These are phyloP conservation scores for Fusarium circinatum DNA, from an alignment of 2,329 filamentous ascomycete genomes.

Conservation along the genomic window DNA sequence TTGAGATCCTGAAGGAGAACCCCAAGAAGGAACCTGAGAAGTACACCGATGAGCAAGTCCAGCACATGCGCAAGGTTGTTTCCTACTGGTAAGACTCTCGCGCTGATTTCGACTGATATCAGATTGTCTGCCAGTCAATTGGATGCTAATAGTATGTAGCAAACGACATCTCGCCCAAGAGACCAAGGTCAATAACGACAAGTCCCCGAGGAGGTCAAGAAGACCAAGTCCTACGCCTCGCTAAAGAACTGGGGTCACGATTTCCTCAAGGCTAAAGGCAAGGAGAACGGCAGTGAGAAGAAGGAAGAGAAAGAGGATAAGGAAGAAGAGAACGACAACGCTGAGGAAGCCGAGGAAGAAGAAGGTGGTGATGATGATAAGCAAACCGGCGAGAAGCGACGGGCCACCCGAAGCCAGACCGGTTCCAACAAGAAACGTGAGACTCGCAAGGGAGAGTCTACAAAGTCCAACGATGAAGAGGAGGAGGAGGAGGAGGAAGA, in stretches of 20 bases:
- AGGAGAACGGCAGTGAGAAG: constrained; percentile 9
- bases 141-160: constrained; percentile 31
- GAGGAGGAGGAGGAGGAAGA: constrained; percentile 22
- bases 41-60: constrained; percentile 65
- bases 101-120: background rate
- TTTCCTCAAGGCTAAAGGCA: constrained; percentile 54
- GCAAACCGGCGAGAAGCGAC: constrained; percentile 42
- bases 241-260: constrained; percentile 73
- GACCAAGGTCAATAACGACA: constrained; percentile 65
- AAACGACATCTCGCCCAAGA: constrained; percentile 75
- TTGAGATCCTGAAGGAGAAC: constrained; percentile 71
- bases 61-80: constrained; percentile 72
- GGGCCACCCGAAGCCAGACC: constrained; percentile 32
- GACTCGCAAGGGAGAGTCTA: constrained; percentile 39
- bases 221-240: constrained; percentile 65
- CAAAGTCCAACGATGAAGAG: constrained; percentile 34
- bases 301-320: constrained; percentile 20
- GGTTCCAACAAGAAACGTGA: constrained; percentile 48
- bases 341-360: constrained; percentile 5
- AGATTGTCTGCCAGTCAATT: accelerated
- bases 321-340: constrained; percentile 15
- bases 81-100: constrained; percentile 61
- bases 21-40: constrained; percentile 64
- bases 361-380: constrained; percentile 33
- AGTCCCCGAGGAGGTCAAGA: constrained; percentile 57